These are phyloP conservation scores for Arxiozyma bovina DNA, from an alignment of 1,139 yeast genomes.

Conservation along the genomic window DNA sequence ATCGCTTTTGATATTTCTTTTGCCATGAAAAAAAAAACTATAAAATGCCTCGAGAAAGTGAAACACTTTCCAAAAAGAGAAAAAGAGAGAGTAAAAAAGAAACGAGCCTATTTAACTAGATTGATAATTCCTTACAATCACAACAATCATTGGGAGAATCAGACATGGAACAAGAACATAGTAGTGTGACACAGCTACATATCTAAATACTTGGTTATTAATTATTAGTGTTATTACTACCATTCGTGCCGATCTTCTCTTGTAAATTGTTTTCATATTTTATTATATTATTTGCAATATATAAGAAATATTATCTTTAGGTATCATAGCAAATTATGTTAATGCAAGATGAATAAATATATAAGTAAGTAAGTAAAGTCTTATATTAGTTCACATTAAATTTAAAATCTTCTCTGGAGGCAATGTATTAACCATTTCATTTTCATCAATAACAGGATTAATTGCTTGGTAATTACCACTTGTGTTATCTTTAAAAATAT, in stretches of 20 bases:
- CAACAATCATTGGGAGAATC: neutral
- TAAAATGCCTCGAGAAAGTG: neutral
- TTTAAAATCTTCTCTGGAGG: constrained; percentile 50
- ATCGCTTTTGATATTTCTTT: neutral
- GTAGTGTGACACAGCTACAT: too few species aligned
- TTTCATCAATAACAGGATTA: constrained; percentile 45
- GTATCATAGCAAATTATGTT: too few species aligned
- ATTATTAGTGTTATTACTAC: too few species aligned
- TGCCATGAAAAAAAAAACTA: neutral
- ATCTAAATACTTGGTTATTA: neutral
- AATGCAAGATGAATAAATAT: neutral
- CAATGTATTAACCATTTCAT: constrained; percentile 53
- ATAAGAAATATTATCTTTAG: too few species aligned
- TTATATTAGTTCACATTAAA: constrained; percentile 20
- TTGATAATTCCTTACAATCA: neutral
- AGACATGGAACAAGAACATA: neutral
- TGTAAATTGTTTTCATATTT: neutral
- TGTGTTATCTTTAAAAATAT: constrained; percentile 34
- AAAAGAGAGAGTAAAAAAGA: neutral
- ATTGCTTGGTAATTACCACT: constrained; percentile 17
- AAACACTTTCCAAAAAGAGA: too few species aligned
- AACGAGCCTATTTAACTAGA: neutral
- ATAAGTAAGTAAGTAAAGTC: too few species aligned
- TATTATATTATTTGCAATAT: too few species aligned
- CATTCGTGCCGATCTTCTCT: neutral